Evolutionary conservation across 2,329 filamentous ascomycete genomes (phyloP).

Genomic region (Botrytis fragariae): DNA sequence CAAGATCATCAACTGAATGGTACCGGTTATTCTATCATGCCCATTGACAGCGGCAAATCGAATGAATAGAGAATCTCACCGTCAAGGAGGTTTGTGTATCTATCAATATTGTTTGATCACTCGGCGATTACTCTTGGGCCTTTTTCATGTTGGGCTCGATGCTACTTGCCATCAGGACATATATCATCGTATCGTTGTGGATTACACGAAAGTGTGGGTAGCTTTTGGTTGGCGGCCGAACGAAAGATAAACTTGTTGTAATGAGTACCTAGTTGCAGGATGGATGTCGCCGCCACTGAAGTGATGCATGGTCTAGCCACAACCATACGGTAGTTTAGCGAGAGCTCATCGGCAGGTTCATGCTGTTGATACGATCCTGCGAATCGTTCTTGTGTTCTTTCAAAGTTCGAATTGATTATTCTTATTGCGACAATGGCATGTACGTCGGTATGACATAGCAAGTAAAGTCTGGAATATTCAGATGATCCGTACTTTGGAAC

Average conservation of each 20-base stretch:
- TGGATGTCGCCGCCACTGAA: constrained; percentile 15
- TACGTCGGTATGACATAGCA: not conserved
- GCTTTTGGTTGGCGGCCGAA: not conserved
- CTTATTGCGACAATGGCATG: not conserved
- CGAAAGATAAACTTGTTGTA: not conserved
- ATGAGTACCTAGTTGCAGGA: constrained; percentile 6
- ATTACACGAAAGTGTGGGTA: not conserved
- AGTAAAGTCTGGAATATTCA: not conserved
- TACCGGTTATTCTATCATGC: not conserved
- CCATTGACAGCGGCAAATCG: constrained; percentile 11
- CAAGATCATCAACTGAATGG: not conserved
- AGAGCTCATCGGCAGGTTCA: not conserved
- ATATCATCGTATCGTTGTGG: not conserved
- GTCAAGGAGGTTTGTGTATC: not conserved
- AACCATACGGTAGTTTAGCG: constrained; percentile 2
- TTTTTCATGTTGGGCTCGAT: constrained; percentile 4
- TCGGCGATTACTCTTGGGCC: constrained; percentile 6
- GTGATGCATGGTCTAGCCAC: constrained; percentile 3
- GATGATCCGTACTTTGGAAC: not conserved
- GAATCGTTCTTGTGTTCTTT: not conserved
- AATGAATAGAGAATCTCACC: not conserved
- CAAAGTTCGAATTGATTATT: not conserved
- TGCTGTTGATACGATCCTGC: not conserved
- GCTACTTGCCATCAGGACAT: not conserved
- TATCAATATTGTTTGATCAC: not conserved